Base-by-base conservation (phyloP, 768 basidiomycete genomes). In the Collybia mongolica region DNA sequence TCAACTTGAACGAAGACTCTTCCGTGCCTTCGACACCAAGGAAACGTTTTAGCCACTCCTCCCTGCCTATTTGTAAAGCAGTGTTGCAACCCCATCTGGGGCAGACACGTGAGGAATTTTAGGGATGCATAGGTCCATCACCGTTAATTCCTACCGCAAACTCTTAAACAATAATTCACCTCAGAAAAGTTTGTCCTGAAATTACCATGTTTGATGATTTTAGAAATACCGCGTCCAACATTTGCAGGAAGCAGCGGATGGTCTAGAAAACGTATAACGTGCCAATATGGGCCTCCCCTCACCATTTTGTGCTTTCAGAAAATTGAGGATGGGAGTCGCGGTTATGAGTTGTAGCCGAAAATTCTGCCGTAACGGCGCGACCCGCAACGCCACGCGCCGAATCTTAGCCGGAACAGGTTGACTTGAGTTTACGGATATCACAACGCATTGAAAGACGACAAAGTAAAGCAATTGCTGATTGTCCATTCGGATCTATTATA, bases 51-150 rank as follows among this genome's bases (percentile, higher is more conserved):
- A 62, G 51, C 15, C 57, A 51, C n/a, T 59, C 55, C 28, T 44
- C 50, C 44, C 56, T 49, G 3, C 58, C 61, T 15, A 60, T 53
- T 48, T 52, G 41, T 64, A 49, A 18, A 64, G 47, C 2, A 62
- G 51, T 2, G 60, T 62, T 7, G 53, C 57, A 4, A 61, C 49
- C 2, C 63, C 63, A 35, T 51, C 49, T 28, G 57, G 54, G 5
- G 55, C 61, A 6, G 63, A 57, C 3, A 59, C 49, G 18, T 44
- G 26, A 5, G 63, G 63, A 18, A 53, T 60, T 39, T 59, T 60
- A 9, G 54, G n/a, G 54, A 17, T 64, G 59, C 46, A 48, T 48
- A 19, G 60, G 63, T 1, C 59, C 56, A 48, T 63, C 62, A 22
- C 60, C 62, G 38, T 65, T 56, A 29, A 63, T 62, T 14, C 64